phyloP scores from a whole-genome alignment of 1,284 basidiomycete species.

The Afroboletus lepidellus region DNA sequence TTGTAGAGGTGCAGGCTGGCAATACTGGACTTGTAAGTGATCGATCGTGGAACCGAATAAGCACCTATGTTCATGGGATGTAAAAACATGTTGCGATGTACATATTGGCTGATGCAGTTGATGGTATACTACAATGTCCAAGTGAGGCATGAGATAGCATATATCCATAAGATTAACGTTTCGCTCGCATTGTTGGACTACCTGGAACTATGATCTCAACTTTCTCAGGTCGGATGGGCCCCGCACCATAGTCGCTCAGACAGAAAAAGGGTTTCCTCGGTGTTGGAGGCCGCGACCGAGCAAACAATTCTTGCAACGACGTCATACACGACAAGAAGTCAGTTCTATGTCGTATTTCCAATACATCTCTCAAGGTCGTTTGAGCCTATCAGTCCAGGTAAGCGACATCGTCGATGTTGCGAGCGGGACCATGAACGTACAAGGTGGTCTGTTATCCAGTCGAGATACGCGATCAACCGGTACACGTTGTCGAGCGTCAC shows the following conservation, averaged over 20 bases:
- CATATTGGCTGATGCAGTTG: slow-evolving; percentile 11
- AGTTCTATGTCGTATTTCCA: slow-evolving; percentile 5
- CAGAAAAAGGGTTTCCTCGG: slow-evolving; percentile 13
- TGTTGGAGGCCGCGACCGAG: slow-evolving; percentile 8
- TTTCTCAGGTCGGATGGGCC: slow-evolving; percentile 7
- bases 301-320: slow-evolving; percentile 26
- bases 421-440: slow-evolving; percentile 11
- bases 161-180: slow-evolving; percentile 16
- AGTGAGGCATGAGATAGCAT: slow-evolving; percentile 17
- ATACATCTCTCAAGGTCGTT: slow-evolving; percentile 16
- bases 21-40: slow-evolving; percentile 1
- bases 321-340: slow-evolving; percentile 18
- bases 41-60: neutral
- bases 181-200: slow-evolving; percentile 22
- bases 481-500: slow-evolving; percentile 18
- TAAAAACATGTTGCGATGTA: slow-evolving; percentile 11
- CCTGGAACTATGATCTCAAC: slow-evolving; percentile 23
- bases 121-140: slow-evolving; percentile 14
- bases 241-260: neutral
- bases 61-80: slow-evolving; percentile 2
- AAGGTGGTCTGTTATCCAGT: slow-evolving; percentile 30
- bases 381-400: slow-evolving; percentile 17
- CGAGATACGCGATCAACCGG: slow-evolving; percentile 29
- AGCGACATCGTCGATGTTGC: slow-evolving; percentile 6
- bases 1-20: slow-evolving; percentile 1